phyloP scores from a whole-genome alignment of 805 yeast species.

The Pichia manshurica region DNA sequence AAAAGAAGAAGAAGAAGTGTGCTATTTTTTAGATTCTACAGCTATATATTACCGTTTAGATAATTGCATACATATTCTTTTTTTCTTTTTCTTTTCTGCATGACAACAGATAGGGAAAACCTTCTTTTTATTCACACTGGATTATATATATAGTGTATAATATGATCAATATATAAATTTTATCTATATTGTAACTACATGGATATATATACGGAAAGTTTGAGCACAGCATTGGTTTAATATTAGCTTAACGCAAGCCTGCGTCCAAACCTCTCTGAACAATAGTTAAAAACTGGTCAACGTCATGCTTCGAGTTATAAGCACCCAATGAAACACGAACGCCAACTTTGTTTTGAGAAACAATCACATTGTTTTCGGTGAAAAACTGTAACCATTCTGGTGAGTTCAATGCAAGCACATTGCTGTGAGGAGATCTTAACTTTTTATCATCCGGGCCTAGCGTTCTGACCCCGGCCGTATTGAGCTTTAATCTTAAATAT shows the following conservation, averaged over 20 bases:
- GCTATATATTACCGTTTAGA: too few species aligned
- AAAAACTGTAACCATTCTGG: neutral
- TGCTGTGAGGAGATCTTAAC: slow-evolving; percentile 4
- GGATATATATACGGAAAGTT: too few species aligned
- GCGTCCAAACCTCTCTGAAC: neutral
- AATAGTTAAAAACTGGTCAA: neutral
- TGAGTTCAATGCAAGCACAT: neutral
- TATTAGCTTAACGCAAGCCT: too few species aligned
- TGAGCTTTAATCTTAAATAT: slow-evolving; percentile 1
- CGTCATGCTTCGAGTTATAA: neutral
- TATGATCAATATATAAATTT: too few species aligned
- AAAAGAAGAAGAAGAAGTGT: slow-evolving; percentile 55
- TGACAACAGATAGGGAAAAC: neutral
- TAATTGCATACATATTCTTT: neutral
- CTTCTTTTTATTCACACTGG: too few species aligned
- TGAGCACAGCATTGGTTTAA: too few species aligned
- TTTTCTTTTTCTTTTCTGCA: neutral
- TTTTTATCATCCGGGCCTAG: slow-evolving; percentile 1
- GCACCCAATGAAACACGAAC: neutral
- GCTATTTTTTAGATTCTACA: slow-evolving; percentile 44
- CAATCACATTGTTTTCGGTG: neutral
- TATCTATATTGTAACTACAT: too few species aligned
- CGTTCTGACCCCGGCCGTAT: neutral
- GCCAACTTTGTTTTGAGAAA: too few species aligned
- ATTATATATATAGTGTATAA: too few species aligned